phyloP scores from a whole-genome alignment of 78 protist genomes.

The Dictyostelium purpureum region DNA sequence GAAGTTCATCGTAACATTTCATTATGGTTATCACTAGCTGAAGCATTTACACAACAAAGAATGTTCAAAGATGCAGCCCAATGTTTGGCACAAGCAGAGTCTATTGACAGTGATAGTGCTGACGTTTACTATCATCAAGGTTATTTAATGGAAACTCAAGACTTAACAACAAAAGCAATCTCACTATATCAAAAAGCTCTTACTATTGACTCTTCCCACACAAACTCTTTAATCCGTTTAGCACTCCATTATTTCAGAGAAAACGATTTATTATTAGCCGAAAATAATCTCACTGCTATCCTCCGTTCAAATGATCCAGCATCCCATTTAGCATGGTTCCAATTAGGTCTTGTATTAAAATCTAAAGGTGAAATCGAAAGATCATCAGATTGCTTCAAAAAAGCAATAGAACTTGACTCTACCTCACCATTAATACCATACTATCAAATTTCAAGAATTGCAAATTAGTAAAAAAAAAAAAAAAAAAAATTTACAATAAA shows the following conservation, averaged over 20 bases:
- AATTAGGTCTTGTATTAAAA: constrained; percentile 58
- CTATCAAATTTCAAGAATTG: constrained; percentile 56
- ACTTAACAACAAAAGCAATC: background rate
- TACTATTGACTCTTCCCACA: constrained; percentile 51
- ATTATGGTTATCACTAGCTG: constrained; percentile 58
- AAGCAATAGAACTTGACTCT: constrained; percentile 55
- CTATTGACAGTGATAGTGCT: background rate
- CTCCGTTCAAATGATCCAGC: constrained; percentile 63
- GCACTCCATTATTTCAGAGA: constrained; percentile 34
- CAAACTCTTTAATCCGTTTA: constrained; percentile 35
- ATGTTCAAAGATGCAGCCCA: constrained; percentile 69
- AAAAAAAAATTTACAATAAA: background rate
- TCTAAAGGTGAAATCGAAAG: constrained; percentile 70
- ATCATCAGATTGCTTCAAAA: constrained; percentile 71
- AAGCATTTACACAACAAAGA: constrained; percentile 65
- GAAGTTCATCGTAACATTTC: background rate
- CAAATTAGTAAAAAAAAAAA: background rate
- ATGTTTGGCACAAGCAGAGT: constrained; percentile 56
- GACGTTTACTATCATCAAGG: constrained; percentile 76
- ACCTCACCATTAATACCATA: constrained; percentile 70
- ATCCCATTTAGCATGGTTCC: constrained; percentile 71
- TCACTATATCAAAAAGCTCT: constrained; percentile 43
- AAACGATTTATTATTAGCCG: constrained; percentile 43
- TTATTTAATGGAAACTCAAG: constrained; percentile 50
- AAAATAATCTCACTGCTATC: constrained; percentile 60